These are phyloP conservation scores for Teratosphaeria zuluensis DNA, from an alignment of 2,329 filamentous ascomycete species.

Conservation along the genomic window DNA sequence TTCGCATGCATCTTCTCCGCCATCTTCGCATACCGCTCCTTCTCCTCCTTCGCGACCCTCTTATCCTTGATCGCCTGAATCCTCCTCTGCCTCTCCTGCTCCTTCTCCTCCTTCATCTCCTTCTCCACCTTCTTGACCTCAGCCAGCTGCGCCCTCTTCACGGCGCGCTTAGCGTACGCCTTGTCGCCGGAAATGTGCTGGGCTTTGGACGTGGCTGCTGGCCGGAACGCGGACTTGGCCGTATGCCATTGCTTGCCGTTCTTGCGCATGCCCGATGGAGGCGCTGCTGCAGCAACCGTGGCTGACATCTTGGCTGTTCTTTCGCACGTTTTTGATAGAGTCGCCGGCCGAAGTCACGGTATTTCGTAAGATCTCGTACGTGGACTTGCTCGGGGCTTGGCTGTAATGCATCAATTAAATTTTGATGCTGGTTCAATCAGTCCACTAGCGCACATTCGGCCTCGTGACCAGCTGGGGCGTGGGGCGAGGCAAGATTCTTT, in stretches of 20 bases:
- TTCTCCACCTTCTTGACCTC: slow-evolving; percentile 89
- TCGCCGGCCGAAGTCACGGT: neutral
- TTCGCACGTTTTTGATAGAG: neutral
- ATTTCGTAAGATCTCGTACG: no score
- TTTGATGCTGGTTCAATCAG: neutral
- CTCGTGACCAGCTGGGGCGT: neutral
- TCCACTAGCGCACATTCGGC: neutral
- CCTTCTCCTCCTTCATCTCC: slow-evolving; percentile 93
- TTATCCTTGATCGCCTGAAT: slow-evolving; percentile 76
- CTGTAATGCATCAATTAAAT: neutral
- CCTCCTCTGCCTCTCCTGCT: slow-evolving; percentile 70
- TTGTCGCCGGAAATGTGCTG: slow-evolving; percentile 55
- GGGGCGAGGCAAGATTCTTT: neutral
- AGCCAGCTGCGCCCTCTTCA: slow-evolving; percentile 57
- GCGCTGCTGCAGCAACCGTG: neutral
- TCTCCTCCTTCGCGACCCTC: slow-evolving; percentile 82
- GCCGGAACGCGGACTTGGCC: slow-evolving; percentile 75
- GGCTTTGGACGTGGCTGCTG: slow-evolving; percentile 22
- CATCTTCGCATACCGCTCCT: slow-evolving; percentile 84
- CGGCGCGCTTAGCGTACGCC: slow-evolving; percentile 66
- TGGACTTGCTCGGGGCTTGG: neutral
- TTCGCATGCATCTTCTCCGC: slow-evolving; percentile 97
- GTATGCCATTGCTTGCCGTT: slow-evolving; percentile 96
- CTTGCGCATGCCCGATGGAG: slow-evolving; percentile 55
- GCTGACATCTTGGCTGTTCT: slow-evolving; percentile 20